Evolutionary conservation across 2,329 filamentous ascomycete species (phyloP).

Genomic region (Cladosporium sp.): DNA sequence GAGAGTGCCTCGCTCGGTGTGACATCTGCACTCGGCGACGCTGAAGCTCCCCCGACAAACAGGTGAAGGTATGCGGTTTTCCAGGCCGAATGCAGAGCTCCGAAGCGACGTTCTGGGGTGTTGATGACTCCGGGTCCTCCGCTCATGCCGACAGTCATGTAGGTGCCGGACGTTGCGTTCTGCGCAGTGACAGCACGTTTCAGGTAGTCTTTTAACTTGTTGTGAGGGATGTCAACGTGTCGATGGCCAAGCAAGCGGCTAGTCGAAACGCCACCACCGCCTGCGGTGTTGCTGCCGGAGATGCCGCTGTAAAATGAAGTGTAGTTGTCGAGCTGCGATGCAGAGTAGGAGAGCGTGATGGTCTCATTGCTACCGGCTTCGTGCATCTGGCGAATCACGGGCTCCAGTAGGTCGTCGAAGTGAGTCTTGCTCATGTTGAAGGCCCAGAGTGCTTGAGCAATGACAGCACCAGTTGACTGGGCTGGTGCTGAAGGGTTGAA

Average conservation of each 20-base stretch:
- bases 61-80: conserved; percentile 37
- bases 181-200: conserved; percentile 24
- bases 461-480: conserved; percentile 32
- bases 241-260: conserved; percentile 39
- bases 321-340: conserved; percentile 29
- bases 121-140: conserved; percentile 33
- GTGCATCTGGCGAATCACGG: conserved; percentile 21
- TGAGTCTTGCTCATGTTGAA: conserved; percentile 30
- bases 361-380: conserved; percentile 19
- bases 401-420: conserved; percentile 25
- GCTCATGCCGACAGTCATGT: conserved; percentile 32
- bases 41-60: conserved; percentile 30
- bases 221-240: conserved; percentile 28
- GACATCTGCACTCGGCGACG: background rate
- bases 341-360: conserved; percentile 14
- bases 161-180: conserved; percentile 27
- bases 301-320: conserved; percentile 33
- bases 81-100: conserved; percentile 37
- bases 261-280: conserved; percentile 34
- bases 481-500: conserved; percentile 38
- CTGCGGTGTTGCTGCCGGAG: conserved; percentile 33
- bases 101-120: conserved; percentile 30
- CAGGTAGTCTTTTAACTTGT: conserved; percentile 21
- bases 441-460: conserved; percentile 32
- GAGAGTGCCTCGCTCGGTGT: conserved; percentile 23